phyloP scores from a whole-genome alignment of 2,329 filamentous ascomycete genomes.

The Aspergillus novoparasiticus region DNA sequence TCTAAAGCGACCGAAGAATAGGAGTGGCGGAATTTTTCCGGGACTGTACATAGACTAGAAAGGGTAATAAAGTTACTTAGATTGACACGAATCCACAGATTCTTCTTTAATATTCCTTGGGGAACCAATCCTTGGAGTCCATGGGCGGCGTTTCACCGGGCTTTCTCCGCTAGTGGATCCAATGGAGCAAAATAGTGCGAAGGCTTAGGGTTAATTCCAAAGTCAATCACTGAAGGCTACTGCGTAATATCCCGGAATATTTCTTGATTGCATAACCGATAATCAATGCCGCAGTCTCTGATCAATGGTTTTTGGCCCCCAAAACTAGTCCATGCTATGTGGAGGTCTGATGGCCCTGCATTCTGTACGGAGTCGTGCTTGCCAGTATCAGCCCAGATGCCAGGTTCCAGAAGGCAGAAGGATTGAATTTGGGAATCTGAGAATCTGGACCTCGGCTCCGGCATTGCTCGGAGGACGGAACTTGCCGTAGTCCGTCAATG shows the following conservation, averaged over 20 bases:
- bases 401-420: neutral
- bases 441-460: neutral
- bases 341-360: neutral
- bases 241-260: neutral
- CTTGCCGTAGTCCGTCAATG: neutral
- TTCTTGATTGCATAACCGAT: neutral
- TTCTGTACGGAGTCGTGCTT: no score
- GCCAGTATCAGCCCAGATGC: neutral
- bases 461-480: neutral
- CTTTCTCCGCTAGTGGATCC: neutral
- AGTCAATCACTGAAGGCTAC: neutral
- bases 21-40: neutral
- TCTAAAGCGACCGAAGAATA: conserved; percentile 1
- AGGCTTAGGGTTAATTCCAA: neutral
- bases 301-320: neutral
- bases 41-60: neutral
- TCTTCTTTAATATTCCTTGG: neutral
- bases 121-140: neutral
- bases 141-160: neutral
- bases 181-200: neutral
- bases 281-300: neutral
- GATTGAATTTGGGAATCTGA: neutral
- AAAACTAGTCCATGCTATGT: neutral
- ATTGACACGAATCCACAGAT: neutral
- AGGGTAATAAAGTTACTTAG: neutral